These are phyloP conservation scores for Eimeria falciformis DNA, from an alignment of 169 alveolate genomes.

Conservation along the genomic window DNA sequence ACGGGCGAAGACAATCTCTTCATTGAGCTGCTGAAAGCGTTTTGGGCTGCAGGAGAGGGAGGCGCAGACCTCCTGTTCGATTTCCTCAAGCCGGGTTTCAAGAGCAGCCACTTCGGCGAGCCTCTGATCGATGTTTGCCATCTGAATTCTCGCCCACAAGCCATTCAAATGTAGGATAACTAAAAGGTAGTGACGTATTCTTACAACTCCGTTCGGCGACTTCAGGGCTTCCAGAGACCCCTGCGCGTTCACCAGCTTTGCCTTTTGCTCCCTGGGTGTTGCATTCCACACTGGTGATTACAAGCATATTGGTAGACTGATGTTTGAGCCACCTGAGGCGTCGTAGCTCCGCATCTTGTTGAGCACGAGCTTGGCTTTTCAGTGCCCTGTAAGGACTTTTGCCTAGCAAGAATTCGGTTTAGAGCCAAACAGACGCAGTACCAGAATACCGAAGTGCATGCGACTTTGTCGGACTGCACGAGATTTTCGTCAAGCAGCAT, in stretches of 20 bases:
- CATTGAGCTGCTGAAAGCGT: background rate
- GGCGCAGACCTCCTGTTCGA: constrained; percentile 18
- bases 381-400: constrained; percentile 26
- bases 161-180: background rate
- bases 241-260: constrained; percentile 7
- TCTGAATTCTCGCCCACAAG: background rate
- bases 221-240: background rate
- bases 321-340: constrained; percentile 11
- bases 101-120: background rate
- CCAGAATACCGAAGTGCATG: constrained; percentile 69
- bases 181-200: background rate
- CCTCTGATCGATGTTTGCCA: no score
- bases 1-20: constrained; percentile 39
- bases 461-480: constrained; percentile 62
- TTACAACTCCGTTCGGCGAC: background rate
- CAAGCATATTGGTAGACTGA: background rate
- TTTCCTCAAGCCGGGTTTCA: background rate
- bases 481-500: constrained; percentile 74
- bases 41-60: constrained; percentile 8
- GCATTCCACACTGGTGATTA: background rate
- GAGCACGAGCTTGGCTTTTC: constrained; percentile 64
- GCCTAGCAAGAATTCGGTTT: background rate
- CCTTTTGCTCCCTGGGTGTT: constrained; percentile 46
- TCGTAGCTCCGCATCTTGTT: constrained; percentile 14
- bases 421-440: background rate